A percentile compares a stretch with the other conserved stretches of the same genome.
Evolutionary conservation across 2,329 filamentous ascomycete genomes (phyloP).

Genomic region (Ilyonectria sp.): DNA sequence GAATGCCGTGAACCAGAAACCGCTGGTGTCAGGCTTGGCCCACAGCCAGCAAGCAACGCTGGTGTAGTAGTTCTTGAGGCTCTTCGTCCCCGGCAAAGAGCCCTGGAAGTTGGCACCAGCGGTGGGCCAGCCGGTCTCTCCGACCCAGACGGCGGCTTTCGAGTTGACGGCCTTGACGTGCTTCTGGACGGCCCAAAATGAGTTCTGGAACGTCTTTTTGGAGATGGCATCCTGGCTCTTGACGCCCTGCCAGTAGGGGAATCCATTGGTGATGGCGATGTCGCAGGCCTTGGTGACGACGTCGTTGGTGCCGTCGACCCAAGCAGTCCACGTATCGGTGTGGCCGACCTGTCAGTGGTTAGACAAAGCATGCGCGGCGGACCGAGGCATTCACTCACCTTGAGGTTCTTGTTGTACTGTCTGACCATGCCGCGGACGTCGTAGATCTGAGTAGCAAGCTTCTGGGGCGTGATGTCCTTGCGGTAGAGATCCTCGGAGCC

Average conservation of each 20-base stretch:
- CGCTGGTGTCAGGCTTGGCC: conserved; percentile 36
- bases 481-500: conserved; percentile 46
- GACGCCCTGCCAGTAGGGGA: conserved; percentile 46
- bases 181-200: conserved; percentile 38
- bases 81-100: conserved; percentile 32
- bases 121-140: conserved; percentile 44
- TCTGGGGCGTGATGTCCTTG: conserved; percentile 41
- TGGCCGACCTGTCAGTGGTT: conserved; percentile 39
- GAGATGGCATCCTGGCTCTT: conserved; percentile 43
- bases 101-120: conserved; percentile 40
- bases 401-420: conserved; percentile 44
- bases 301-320: conserved; percentile 45
- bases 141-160: conserved; percentile 42
- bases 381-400: conserved; percentile 18
- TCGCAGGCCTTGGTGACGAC: conserved; percentile 44
- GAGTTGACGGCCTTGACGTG: conserved; percentile 41
- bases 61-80: conserved; percentile 41
- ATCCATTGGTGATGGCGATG: conserved; percentile 44
- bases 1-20: conserved; percentile 46
- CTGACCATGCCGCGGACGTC: conserved; percentile 45
- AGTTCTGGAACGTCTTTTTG: conserved; percentile 45
- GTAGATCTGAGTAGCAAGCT: conserved; percentile 45
- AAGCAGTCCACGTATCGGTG: conserved; percentile 46
- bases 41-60: conserved; percentile 43
- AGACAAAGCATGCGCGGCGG: conserved; percentile 2